Conservation (phyloP, 1,284 basidiomycete species). For the Cryptococcus maquisensis region DNA sequence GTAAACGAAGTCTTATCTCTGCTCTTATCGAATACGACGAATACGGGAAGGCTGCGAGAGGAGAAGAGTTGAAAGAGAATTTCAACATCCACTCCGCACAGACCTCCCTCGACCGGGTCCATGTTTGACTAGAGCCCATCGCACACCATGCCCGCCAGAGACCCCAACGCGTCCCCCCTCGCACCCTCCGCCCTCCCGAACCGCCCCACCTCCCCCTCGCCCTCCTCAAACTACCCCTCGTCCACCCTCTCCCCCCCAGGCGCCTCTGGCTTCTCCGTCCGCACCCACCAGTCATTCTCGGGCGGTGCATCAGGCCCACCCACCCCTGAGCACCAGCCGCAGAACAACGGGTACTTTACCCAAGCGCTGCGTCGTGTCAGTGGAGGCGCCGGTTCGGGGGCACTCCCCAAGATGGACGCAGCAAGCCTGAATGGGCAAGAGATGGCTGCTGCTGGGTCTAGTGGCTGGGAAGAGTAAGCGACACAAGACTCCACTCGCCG, state of each 20-base stretch:
- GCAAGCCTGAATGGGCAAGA: conserved; percentile 4
- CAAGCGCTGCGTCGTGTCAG: conserved; percentile 20
- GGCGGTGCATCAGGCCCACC: background rate
- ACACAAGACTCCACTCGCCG: background rate
- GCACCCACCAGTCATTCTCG: background rate
- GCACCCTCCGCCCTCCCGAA: conserved; percentile 18
- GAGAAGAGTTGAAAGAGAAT: too few relatives aligned
- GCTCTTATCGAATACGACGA: too few relatives aligned
- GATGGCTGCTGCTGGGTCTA: conserved; percentile 2
- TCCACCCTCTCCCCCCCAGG: conserved; percentile 15
- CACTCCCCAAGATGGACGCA: conserved; percentile 2
- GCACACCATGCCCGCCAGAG: conserved; percentile 38
- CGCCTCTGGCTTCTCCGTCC: conserved; percentile 24
- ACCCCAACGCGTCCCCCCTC: conserved; percentile 34
- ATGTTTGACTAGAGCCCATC: too few relatives aligned
- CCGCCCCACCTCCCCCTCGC: conserved; percentile 10
- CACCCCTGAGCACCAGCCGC: conserved; percentile 1
- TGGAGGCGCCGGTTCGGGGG: conserved; percentile 1
- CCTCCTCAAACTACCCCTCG: conserved; percentile 4
- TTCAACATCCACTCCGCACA: too few relatives aligned
- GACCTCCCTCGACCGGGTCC: too few relatives aligned
- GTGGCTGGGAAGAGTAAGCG: conserved; percentile 19
- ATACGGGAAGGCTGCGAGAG: too few relatives aligned
- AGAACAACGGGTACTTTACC: conserved; percentile 6
- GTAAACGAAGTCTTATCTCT: too few relatives aligned